Conservation (phyloP, 345 rosid genomes). For the Lepidium aucheri region DNA sequence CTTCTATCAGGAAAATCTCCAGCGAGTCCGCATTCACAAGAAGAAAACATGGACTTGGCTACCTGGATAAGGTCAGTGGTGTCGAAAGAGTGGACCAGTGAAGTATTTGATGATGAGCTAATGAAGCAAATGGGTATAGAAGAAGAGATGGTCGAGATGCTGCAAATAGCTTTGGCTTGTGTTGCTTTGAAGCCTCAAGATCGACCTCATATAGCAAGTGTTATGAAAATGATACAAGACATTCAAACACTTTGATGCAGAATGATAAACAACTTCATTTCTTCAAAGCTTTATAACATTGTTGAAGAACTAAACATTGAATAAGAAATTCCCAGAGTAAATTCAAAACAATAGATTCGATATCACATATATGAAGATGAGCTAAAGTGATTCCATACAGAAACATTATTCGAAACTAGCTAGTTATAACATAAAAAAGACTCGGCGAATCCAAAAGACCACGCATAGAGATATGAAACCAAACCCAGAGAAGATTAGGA, state of each 20-base stretch:
- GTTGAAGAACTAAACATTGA: not conserved
- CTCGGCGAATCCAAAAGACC: slow-evolving; percentile 32
- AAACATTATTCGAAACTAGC: not conserved
- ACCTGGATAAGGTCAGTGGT: slow-evolving; percentile 74
- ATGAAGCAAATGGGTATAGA: slow-evolving; percentile 38
- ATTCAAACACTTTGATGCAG: slow-evolving; percentile 36
- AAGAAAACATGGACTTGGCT: slow-evolving; percentile 48
- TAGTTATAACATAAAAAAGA: slow-evolving; percentile 7
- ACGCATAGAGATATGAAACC: not conserved
- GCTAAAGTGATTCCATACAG: slow-evolving; percentile 13
- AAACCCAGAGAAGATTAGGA: slow-evolving; percentile 6
- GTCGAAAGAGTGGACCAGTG: slow-evolving; percentile 77
- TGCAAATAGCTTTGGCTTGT: slow-evolving; percentile 62
- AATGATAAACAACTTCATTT: slow-evolving; percentile 38
- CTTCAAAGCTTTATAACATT: not conserved
- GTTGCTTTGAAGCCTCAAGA: slow-evolving; percentile 47
- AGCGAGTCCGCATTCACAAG: slow-evolving; percentile 33
- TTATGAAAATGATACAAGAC: slow-evolving; percentile 46
- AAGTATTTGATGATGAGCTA: slow-evolving; percentile 72
- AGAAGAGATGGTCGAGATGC: slow-evolving; percentile 78
- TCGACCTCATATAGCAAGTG: slow-evolving; percentile 49
- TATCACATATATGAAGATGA: not conserved
- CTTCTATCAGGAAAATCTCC: slow-evolving; percentile 73
- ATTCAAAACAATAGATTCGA: slow-evolving; percentile 8
- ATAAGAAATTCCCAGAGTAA: not conserved